These are phyloP conservation scores for Anaeramoeba flamelloides DNA, from an alignment of 78 protist genomes.

Conservation along the genomic window DNA sequence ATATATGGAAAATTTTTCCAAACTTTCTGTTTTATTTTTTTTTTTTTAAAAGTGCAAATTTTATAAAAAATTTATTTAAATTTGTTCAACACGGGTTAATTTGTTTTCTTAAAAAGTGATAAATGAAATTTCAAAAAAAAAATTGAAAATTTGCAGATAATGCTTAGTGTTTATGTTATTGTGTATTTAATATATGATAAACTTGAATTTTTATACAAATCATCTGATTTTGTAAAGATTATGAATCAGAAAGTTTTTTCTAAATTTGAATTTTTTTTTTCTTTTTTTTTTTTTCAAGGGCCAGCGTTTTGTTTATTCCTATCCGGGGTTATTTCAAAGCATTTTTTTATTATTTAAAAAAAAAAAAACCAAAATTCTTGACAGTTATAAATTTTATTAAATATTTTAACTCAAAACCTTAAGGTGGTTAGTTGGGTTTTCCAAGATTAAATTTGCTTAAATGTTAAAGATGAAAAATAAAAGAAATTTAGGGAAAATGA, in stretches of 20 bases:
- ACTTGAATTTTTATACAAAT: neutral
- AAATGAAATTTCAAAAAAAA: too few species aligned
- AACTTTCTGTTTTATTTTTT: too few species aligned
- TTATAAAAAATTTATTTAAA: too few species aligned
- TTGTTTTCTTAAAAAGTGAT: too few species aligned
- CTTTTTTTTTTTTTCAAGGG: too few species aligned
- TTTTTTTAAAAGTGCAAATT: too few species aligned
- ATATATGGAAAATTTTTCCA: too few species aligned
- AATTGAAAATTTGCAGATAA: neutral
- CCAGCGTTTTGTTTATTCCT: slow-evolving; percentile 1
- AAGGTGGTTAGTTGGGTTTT: too few species aligned
- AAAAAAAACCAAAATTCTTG: neutral
- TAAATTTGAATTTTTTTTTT: neutral
- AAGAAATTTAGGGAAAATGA: too few species aligned
- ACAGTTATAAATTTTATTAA: neutral
- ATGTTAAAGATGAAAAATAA: too few species aligned
- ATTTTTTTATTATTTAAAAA: neutral
- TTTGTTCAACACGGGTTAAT: too few species aligned
- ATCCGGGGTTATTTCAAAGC: neutral
- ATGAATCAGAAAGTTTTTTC: neutral
- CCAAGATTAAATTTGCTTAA: too few species aligned
- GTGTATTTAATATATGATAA: neutral
- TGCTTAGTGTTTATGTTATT: neutral
- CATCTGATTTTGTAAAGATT: neutral
- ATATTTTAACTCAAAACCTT: neutral